Evolutionary conservation across 2,329 filamentous ascomycete species (phyloP).

Genomic region (Elsinoe australis): DNA sequence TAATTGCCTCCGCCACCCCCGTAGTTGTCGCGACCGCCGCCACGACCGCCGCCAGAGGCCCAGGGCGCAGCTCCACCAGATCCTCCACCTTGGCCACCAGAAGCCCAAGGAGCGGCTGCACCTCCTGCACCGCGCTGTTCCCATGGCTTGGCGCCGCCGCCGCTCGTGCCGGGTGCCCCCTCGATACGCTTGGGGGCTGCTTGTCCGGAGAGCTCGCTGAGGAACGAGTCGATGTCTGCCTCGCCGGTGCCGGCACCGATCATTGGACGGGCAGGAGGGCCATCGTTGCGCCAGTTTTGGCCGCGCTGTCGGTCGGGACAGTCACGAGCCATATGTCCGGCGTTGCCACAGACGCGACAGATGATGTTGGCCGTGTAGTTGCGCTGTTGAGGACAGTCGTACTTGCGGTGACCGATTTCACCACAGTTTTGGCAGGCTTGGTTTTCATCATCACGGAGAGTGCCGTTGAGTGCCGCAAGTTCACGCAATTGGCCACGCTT

Average conservation of each 20-base stretch:
- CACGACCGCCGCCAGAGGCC: constrained; percentile 22
- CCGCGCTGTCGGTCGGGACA: constrained; percentile 92
- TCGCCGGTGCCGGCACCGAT: constrained; percentile 61
- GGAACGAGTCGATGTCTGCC: constrained; percentile 95
- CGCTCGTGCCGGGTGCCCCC: constrained; percentile 61
- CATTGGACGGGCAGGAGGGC: constrained; percentile 38
- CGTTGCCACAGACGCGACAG: constrained; percentile 94
- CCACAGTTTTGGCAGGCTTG: constrained; percentile 99
- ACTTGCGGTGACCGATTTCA: constrained; percentile 97
- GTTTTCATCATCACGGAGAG: constrained; percentile 96
- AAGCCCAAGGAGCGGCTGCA: constrained; percentile 38
- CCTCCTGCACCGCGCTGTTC: constrained; percentile 64
- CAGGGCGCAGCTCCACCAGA: constrained; percentile 32
- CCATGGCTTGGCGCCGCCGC: constrained; percentile 68
- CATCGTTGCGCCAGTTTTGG: constrained; percentile 82
- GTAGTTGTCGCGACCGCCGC: constrained; percentile 20
- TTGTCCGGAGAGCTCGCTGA: constrained; percentile 77
- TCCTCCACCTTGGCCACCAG: constrained; percentile 24
- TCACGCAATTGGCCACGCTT: constrained; percentile 98
- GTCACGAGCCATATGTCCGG: constrained; percentile 95
- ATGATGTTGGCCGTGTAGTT: constrained; percentile 99
- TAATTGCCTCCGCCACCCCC: constrained; percentile 20
- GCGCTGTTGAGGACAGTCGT: constrained; percentile 93
- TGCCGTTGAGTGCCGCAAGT: constrained; percentile 96
- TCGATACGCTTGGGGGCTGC: constrained; percentile 75